Percentiles rank a stretch among this genome's conserved stretches.
These are phyloP conservation scores for Datura wrightii DNA, from an alignment of 257 asterid genomes.

Conservation along the genomic window DNA sequence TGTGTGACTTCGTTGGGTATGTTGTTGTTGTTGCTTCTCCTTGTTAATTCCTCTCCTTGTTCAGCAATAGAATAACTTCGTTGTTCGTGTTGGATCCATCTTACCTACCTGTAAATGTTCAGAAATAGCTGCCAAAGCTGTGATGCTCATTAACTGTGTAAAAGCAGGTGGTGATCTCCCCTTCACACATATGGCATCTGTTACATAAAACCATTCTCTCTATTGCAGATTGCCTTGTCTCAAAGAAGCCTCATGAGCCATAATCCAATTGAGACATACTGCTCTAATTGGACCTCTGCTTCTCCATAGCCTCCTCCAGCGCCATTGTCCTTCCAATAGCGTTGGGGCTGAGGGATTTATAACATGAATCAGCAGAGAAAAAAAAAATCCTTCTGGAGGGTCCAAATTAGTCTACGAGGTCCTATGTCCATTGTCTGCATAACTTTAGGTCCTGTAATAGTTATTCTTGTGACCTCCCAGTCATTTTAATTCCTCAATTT, in stretches of 20 bases:
- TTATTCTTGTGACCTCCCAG: neutral
- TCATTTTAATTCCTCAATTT: neutral
- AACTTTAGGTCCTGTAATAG: neutral
- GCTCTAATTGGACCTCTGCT: neutral
- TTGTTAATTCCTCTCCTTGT: neutral
- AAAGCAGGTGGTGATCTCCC: neutral
- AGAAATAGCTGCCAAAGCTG: neutral
- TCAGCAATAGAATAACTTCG: neutral
- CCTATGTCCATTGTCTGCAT: neutral
- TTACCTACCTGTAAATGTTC: neutral
- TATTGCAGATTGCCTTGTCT: neutral
- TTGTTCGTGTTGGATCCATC: neutral
- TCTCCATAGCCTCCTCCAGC: neutral
- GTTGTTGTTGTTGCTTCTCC: neutral
- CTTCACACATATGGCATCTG: neutral
- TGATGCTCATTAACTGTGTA: neutral
- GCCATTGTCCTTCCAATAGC: neutral
- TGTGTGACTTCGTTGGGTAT: too few relatives aligned
- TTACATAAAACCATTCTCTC: neutral
- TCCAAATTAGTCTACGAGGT: constrained; percentile 7
- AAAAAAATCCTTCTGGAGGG: neutral
- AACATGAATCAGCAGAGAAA: neutral
- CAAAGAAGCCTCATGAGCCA: neutral
- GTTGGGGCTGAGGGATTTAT: neutral
- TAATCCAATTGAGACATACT: neutral